These are phyloP conservation scores for Aspergillus bombycis DNA, from an alignment of 2,329 filamentous ascomycete genomes.

Conservation along the genomic window DNA sequence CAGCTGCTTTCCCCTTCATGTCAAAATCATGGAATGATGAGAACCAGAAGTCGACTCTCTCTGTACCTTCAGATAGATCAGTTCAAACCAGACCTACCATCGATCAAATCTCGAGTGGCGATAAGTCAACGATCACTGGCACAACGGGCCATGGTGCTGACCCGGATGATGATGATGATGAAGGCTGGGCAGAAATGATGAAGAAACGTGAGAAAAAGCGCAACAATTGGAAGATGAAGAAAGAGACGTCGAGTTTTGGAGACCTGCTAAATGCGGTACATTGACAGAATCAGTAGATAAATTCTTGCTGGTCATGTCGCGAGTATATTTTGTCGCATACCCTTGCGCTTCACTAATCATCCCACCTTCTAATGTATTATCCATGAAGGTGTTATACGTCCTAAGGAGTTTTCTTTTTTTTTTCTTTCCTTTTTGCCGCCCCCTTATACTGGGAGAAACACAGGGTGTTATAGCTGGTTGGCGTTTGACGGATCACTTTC, in stretches of 20 bases:
- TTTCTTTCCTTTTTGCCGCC: conserved; percentile 11
- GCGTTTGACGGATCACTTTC: background rate
- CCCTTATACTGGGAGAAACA: background rate
- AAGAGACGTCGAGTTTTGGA: conserved; percentile 38
- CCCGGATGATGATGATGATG: conserved; percentile 52
- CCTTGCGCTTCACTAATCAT: conserved; percentile 8
- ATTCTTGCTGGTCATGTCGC: conserved; percentile 11
- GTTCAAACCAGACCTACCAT: conserved; percentile 33
- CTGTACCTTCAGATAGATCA: conserved; percentile 24
- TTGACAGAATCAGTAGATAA: conserved; percentile 25
- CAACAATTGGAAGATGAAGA: conserved; percentile 50
- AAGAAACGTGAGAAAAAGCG: conserved; percentile 54
- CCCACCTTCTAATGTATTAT: background rate
- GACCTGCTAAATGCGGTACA: conserved; percentile 44
- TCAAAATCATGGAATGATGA: conserved; percentile 44
- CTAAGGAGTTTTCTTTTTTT: background rate
- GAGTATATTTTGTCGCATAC: conserved; percentile 11
- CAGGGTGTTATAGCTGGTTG: background rate
- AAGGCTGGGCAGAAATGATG: conserved; percentile 56
- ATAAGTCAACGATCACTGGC: conserved; percentile 19
- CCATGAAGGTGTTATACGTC: background rate
- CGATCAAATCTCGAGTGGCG: conserved; percentile 32
- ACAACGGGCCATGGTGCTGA: conserved; percentile 23
- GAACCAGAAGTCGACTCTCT: conserved; percentile 31
- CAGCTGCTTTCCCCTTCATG: conserved; percentile 37